Evolutionary conservation across 805 yeast genomes (phyloP).

Genomic region (Metschnikowia lochheadii): DNA sequence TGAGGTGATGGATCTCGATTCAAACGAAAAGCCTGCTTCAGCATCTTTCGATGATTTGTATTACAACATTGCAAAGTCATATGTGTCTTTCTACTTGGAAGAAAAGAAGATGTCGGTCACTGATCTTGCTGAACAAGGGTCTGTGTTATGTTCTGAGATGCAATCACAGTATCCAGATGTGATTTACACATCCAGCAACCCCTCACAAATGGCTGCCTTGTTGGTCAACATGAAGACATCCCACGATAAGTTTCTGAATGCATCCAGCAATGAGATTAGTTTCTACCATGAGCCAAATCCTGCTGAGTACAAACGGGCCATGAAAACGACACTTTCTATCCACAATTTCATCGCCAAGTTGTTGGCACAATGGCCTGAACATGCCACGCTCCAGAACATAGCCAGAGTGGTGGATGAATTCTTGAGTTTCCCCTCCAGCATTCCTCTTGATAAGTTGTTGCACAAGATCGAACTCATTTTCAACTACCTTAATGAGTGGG

Average conservation of each 20-base stretch:
- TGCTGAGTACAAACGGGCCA: slow-evolving; percentile 58
- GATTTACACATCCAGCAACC: slow-evolving; percentile 14
- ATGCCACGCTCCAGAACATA: slow-evolving; percentile 77
- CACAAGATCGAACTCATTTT: slow-evolving; percentile 85
- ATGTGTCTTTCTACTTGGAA: slow-evolving; percentile 40
- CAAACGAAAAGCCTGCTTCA: slow-evolving; percentile 14
- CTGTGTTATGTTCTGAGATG: slow-evolving; percentile 13
- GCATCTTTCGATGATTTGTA: slow-evolving; percentile 43
- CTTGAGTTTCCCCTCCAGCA: slow-evolving; percentile 52
- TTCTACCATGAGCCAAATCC: slow-evolving; percentile 63
- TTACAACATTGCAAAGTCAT: slow-evolving; percentile 45
- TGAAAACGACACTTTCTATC: slow-evolving; percentile 37
- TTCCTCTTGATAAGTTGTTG: slow-evolving; percentile 74
- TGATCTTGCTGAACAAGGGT: slow-evolving; percentile 12
- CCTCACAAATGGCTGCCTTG: slow-evolving; percentile 21
- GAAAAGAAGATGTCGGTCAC: slow-evolving; percentile 8
- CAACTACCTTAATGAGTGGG: slow-evolving; percentile 86
- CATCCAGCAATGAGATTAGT: slow-evolving; percentile 28
- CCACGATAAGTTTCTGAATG: slow-evolving; percentile 17
- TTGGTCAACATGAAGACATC: slow-evolving; percentile 20
- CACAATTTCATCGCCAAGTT: slow-evolving; percentile 37
- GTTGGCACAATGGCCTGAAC: slow-evolving; percentile 85
- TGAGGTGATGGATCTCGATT: slow-evolving; percentile 43
- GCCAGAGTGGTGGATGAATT: slow-evolving; percentile 62
- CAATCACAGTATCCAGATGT: slow-evolving; percentile 9